These are phyloP conservation scores for Hypoxylon fuscum DNA, from an alignment of 495 filamentous ascomycete genomes.

Conservation along the genomic window DNA sequence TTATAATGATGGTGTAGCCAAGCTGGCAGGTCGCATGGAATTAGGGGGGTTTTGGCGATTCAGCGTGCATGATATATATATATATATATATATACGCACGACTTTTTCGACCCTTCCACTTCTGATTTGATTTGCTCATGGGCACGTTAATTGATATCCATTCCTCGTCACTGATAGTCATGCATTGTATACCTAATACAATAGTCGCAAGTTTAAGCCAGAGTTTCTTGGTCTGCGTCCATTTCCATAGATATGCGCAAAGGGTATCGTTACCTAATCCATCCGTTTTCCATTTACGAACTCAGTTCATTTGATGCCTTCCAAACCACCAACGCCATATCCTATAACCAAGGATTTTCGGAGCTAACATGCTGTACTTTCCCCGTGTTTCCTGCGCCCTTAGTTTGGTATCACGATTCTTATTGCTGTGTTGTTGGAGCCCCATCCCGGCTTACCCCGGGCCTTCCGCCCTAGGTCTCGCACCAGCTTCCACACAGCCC, in stretches of 20 bases:
- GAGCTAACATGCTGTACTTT: background rate
- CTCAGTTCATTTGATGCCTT: background rate
- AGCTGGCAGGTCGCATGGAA: conserved; percentile 6
- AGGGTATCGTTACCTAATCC: conserved; percentile 24
- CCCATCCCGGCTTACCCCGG: conserved; percentile 25
- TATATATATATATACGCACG: conserved; percentile 9
- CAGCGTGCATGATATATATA: too few species aligned
- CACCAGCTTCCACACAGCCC: conserved; percentile 31
- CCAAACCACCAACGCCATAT: background rate
- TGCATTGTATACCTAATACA: background rate
- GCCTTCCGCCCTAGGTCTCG: conserved; percentile 27
- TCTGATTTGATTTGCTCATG: background rate
- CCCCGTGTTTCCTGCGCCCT: background rate
- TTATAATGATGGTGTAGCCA: conserved; percentile 29
- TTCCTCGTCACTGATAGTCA: background rate
- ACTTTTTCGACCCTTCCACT: background rate
- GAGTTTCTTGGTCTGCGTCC: too few species aligned
- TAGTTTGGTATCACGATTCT: background rate
- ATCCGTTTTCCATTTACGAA: background rate
- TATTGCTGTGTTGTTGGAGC: background rate
- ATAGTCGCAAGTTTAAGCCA: too few species aligned
- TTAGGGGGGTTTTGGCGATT: background rate
- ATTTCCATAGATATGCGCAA: conserved; percentile 5
- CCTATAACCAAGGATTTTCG: background rate
- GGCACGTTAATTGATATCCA: background rate